These are phyloP conservation scores for Kwoniella dendrophila DNA, from an alignment of 768 basidiomycete species.

Conservation along the genomic window DNA sequence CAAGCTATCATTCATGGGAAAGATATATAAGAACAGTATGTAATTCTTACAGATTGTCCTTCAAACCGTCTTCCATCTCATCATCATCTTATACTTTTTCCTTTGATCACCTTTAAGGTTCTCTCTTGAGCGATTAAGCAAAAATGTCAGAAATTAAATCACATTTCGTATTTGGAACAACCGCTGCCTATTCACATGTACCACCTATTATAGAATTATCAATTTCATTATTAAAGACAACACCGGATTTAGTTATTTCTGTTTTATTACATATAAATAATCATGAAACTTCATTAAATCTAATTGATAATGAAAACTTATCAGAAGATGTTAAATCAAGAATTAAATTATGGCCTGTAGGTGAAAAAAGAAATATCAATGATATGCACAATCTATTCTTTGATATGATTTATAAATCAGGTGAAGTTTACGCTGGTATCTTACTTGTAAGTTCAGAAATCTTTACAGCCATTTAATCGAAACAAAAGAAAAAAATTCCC, in stretches of 20 bases:
- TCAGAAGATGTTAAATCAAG: constrained; percentile 3
- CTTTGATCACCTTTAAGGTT: no score
- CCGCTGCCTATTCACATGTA: constrained; percentile 22
- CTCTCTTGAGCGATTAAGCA: no score
- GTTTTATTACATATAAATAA: constrained; percentile 22
- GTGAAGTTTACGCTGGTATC: constrained; percentile 12
- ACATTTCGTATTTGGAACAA: constrained; percentile 29
- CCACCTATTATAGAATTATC: constrained; percentile 17
- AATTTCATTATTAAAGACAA: constrained; percentile 10
- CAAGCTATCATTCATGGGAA: no score
- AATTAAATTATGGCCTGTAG: constrained; percentile 11
- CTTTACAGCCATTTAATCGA: neutral
- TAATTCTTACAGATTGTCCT: no score
- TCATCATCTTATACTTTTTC: no score
- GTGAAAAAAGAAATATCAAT: constrained; percentile 13
- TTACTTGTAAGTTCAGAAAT: constrained; percentile 20
- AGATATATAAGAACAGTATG: no score
- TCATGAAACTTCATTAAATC: neutral
- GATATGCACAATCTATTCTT: constrained; percentile 3
- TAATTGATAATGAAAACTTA: constrained; percentile 1
- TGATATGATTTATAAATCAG: constrained; percentile 17
- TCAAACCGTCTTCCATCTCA: no score
- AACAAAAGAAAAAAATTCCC: no score
- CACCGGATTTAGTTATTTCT: constrained; percentile 20
- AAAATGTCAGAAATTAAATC: constrained; percentile 11